A percentile compares a stretch with the other conserved stretches of the same genome.
phyloP scores from a whole-genome alignment of 306 rosid species.

The Rosa lucieae region DNA sequence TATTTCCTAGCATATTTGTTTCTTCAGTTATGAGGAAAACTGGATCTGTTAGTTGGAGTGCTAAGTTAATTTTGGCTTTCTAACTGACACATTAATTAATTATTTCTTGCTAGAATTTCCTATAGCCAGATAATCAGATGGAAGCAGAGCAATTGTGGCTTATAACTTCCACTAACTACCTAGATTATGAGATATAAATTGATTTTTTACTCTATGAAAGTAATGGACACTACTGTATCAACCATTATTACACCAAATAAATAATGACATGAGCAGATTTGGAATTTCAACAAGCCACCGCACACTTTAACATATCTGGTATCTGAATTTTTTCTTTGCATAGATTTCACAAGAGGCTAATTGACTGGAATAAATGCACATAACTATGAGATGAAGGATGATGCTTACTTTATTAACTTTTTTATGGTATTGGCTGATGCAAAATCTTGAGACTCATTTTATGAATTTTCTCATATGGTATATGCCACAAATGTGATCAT shows the following conservation, averaged over 20 bases:
- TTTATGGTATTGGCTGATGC: not conserved
- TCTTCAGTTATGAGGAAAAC: not conserved
- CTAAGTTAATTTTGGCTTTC: not conserved
- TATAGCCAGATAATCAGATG: conserved; percentile 6
- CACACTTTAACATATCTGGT: not conserved
- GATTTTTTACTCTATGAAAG: not conserved
- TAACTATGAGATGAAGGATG: not conserved
- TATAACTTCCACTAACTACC: not conserved
- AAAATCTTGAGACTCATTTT: not conserved
- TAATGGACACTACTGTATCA: not conserved
- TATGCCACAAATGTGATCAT: not conserved
- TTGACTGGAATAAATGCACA: not conserved
- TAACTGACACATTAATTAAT: not conserved
- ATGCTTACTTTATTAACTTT: not conserved
- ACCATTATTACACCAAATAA: not conserved
- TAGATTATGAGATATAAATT: not conserved
- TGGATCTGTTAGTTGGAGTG: not conserved
- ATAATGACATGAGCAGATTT: not conserved
- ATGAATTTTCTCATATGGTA: not conserved
- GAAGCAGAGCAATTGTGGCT: not conserved
- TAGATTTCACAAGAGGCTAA: not conserved
- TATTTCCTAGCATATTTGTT: not conserved
- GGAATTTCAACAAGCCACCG: not conserved
- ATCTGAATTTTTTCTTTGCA: not conserved
- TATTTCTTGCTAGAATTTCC: conserved; percentile 2